Evolutionary conservation across 106 monocot species (phyloP), one percentile per base, ranked within the genome.

Genomic region (Cymbidium sinense): DNA sequence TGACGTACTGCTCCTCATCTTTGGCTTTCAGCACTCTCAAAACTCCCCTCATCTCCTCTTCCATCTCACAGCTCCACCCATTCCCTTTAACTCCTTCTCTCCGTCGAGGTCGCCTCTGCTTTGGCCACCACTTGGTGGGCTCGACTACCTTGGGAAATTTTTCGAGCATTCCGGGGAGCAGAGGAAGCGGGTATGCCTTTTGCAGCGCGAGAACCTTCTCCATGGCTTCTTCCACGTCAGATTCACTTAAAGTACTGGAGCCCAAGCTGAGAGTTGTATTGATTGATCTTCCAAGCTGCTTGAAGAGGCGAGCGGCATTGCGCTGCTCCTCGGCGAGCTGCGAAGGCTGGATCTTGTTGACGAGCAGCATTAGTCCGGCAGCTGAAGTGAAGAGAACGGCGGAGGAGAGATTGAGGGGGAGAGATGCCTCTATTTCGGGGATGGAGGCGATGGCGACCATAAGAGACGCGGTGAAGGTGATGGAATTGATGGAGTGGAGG

Each of bases 261-360:
- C 74, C 41, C 9, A 77, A 62, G 2, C 77, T 73, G 0, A 89
- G 77, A 15, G 36, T 67, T 9, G 84, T 73, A 2, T 62, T 83
- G 31, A 96, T 85, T 11, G 85, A 84, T 76, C 70, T 87, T 76
- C 86, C 88, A 9, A 96, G 85, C 77, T 88, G 79, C 76, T 75
- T 85, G 86, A 88, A 96, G 80, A 93, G 54, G 15, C 88, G 81
- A 6, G 91, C 76, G 10, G 96, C 91, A 50, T 96, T 93, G 69
- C 93, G 70, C 67, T 93, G 96, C 79, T 96, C 93, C 75, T 93
- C 91, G 0, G 93, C 96, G 10, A 96, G 91, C 84, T 96, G 96
- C 11, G 96, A 89, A 0, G 96, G n/a, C n/a, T n/a, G 96, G 50
- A 96, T 83, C 80, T n/a, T 91, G 87, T 93, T 93, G 51, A 84